Evolutionary conservation across 495 filamentous ascomycete species (phyloP).

Genomic region (Aspergillus indologenus): DNA sequence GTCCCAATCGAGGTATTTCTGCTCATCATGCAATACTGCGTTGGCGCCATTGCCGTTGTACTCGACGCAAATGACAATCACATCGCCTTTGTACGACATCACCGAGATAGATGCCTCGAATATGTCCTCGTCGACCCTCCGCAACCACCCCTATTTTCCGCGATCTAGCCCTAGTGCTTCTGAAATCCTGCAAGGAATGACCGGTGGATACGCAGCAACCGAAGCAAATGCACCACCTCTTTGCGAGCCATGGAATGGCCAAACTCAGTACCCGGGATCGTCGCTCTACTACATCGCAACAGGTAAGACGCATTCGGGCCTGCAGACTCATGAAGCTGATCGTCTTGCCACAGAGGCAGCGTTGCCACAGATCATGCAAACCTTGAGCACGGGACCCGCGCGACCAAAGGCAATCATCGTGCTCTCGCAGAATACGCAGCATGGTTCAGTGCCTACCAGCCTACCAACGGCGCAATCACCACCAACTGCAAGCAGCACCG

Average conservation of each 20-base stretch:
- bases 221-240: not conserved
- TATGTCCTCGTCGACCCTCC: not conserved
- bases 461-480: not conserved
- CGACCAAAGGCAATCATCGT: constrained; percentile 5
- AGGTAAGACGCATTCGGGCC: not conserved
- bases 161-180: not conserved
- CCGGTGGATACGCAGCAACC: not conserved
- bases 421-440: not conserved
- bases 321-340: not conserved
- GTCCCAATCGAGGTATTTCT: not conserved
- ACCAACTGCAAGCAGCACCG: not conserved
- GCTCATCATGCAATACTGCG: constrained; percentile 1
- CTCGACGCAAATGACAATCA: not conserved
- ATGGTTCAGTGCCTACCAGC: not conserved
- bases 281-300: not conserved
- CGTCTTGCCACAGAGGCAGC: not conserved
- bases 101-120: not conserved
- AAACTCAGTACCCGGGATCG: not conserved
- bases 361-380: constrained; percentile 4
- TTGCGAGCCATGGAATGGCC: not conserved
- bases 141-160: not conserved
- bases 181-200: not conserved
- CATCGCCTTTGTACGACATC: constrained; percentile 1
- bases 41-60: not conserved
- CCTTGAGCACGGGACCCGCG: not conserved